phyloP scores from a whole-genome alignment of 2,329 filamentous ascomycete genomes.

The Fusarium sp. region DNA sequence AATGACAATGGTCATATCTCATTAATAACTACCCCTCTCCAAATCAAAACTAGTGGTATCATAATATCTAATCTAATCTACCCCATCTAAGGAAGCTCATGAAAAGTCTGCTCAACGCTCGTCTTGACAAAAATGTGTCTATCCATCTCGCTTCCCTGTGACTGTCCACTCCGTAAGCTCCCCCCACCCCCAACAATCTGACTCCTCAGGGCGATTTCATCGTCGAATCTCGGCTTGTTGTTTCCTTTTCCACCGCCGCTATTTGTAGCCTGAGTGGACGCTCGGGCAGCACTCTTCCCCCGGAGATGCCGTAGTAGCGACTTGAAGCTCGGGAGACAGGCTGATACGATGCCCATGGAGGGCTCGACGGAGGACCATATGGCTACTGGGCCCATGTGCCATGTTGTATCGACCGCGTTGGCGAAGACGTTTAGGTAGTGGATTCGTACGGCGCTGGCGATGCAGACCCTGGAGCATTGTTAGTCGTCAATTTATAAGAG shows the following conservation, averaged over 20 bases:
- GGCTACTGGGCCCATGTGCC: slow-evolving; percentile 17
- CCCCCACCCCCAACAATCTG: slow-evolving; percentile 7
- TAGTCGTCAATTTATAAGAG: accelerated
- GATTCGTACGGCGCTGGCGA: slow-evolving; percentile 15
- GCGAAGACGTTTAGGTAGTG: slow-evolving; percentile 1
- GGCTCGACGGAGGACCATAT: slow-evolving; percentile 25
- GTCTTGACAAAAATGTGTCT: slow-evolving; percentile 22
- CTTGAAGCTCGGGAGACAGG: slow-evolving; percentile 22
- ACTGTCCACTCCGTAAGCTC: slow-evolving; percentile 1
- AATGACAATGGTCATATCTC: background rate
- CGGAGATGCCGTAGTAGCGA: background rate
- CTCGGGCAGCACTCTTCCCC: background rate
- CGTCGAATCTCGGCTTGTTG: background rate
- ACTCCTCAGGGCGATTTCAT: slow-evolving; percentile 18
- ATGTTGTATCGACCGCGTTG: slow-evolving; percentile 4
- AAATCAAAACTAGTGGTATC: background rate
- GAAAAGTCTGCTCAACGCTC: slow-evolving; percentile 16
- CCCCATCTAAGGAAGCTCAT: background rate
- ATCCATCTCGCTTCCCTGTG: background rate
- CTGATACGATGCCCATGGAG: slow-evolving; percentile 20
- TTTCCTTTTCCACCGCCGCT: background rate
- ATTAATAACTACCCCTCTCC: background rate
- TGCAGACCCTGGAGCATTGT: background rate
- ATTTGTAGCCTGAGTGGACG: background rate
- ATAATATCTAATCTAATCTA: background rate